Percentiles rank a stretch among this genome's conserved stretches.
Conservation (phyloP, 345 rosid species). For the Kernera saxatilis region DNA sequence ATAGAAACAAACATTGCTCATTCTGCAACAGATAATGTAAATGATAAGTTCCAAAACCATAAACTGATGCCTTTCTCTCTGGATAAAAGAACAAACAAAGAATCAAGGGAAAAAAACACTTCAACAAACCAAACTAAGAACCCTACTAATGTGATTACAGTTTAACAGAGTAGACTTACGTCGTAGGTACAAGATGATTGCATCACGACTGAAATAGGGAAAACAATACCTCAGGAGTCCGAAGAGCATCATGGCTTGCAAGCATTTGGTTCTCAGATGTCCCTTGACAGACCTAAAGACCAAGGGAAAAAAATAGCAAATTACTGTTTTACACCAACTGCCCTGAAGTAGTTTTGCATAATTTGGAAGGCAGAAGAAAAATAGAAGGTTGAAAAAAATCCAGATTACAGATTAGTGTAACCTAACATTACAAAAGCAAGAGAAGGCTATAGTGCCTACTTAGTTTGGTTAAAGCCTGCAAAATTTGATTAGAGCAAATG, state of each 20-base stretch:
- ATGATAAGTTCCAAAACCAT: not conserved
- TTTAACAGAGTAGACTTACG: not conserved
- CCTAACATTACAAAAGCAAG: not conserved
- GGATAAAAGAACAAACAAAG: not conserved
- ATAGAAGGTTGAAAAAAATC: not conserved
- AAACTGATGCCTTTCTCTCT: not conserved
- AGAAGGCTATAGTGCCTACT: not conserved
- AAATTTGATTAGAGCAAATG: no score
- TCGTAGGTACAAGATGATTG: not conserved
- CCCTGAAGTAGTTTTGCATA: not conserved
- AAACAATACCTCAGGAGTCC: conserved; percentile 69
- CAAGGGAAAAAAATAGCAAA: not conserved
- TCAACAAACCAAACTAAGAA: not conserved
- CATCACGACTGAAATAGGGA: not conserved
- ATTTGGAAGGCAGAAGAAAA: not conserved
- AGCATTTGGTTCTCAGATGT: conserved; percentile 28
- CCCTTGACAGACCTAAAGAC: conserved; percentile 32
- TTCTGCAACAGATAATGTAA: not conserved
- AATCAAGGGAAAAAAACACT: not conserved
- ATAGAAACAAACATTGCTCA: not conserved
- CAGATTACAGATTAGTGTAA: not conserved
- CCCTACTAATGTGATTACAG: not conserved
- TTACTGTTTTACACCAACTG: not conserved
- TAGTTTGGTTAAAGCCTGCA: no score
- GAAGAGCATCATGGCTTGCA: conserved; percentile 19